Evolutionary conservation across 1,284 basidiomycete genomes (phyloP), one percentile per base, ranked within the genome.

Genomic region (Trichosporon sp.): DNA sequence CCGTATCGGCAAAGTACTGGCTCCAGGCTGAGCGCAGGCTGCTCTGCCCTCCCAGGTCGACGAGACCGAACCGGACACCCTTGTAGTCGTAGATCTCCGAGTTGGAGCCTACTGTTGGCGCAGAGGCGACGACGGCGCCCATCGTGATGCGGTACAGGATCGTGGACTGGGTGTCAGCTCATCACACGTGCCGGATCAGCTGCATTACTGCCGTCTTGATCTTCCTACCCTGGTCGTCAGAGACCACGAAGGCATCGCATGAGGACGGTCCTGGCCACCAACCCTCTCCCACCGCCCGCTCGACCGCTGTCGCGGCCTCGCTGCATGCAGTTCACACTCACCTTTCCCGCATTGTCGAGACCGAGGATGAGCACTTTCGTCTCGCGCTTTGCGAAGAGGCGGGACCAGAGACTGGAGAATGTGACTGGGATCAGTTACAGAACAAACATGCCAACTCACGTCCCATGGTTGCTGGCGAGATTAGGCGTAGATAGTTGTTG

Each of bases 91-190:
- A 85, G 61, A 81, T 80, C 75, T 83, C 82, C 71, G 81, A 84
- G 69, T 85, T 86, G 14, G 81, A 83, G 1, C 85, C 85, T 3
- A 86, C 85, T 5, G 86, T 87, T 10, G 86, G 86, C 1, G 86
- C 86, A 6, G 85, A 86, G 2, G 85, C 84, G 21, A 87, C 86
- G 63, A 86, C 85, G 21, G 85, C 82, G 40, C 86, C 86, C 76
- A 86, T 84, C 11, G 85, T 86, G 77, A 87, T 87, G 61, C 86
- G 84, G 76, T 87, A 87, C 68, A 86, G 81, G 31, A 86, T 82
- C 1, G 85, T 86, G 10, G 83, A 85, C 79, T 81, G 70, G 4
- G 1, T 26, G 71, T 70, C 16, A 67, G 48, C 16, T 51, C 19
- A 19, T n/a, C 26, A 26, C 26, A 26, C 26, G 26, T 26, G 26